Conservation (phyloP, 495 filamentous ascomycete species). For the Tuber melanosporum region DNA sequence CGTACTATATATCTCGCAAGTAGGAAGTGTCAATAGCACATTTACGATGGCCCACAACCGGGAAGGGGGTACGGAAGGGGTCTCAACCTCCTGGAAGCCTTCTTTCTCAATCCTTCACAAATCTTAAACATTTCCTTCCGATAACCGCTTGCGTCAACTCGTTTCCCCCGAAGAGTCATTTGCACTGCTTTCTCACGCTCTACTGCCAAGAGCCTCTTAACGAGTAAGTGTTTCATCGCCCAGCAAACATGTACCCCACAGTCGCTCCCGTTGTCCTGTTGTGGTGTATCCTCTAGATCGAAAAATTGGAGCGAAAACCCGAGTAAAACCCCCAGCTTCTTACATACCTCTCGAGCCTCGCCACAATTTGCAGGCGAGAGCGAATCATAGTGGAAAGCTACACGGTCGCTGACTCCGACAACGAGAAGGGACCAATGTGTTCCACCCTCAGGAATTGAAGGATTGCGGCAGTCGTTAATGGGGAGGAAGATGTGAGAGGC, state of each 20-base stretch:
- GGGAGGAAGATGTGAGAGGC: conserved; percentile 96
- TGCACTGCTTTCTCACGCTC: conserved; percentile 74
- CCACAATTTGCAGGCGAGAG: conserved; percentile 67
- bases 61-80: neutral
- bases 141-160: conserved; percentile 66
- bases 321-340: conserved; percentile 60
- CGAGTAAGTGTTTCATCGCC: conserved; percentile 78
- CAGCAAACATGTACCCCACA: conserved; percentile 96
- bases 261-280: conserved; percentile 87
- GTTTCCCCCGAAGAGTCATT: conserved; percentile 79
- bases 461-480: conserved; percentile 79
- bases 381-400: conserved; percentile 95
- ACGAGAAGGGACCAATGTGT: conserved; percentile 93
- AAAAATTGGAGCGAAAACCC: conserved; percentile 60
- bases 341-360: conserved; percentile 60
- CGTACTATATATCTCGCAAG: conserved; percentile 13
- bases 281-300: conserved; percentile 73
- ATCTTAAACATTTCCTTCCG: conserved; percentile 83
- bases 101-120: conserved; percentile 35
- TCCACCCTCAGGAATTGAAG: conserved; percentile 73
- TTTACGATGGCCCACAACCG: neutral
- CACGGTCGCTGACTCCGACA: conserved; percentile 77
- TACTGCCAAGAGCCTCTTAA: conserved; percentile 71
- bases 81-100: conserved; percentile 35
- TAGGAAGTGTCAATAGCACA: neutral